Evolutionary conservation across 2,329 filamentous ascomycete genomes (phyloP).

Genomic region (Reticulascus tulasneorum): DNA sequence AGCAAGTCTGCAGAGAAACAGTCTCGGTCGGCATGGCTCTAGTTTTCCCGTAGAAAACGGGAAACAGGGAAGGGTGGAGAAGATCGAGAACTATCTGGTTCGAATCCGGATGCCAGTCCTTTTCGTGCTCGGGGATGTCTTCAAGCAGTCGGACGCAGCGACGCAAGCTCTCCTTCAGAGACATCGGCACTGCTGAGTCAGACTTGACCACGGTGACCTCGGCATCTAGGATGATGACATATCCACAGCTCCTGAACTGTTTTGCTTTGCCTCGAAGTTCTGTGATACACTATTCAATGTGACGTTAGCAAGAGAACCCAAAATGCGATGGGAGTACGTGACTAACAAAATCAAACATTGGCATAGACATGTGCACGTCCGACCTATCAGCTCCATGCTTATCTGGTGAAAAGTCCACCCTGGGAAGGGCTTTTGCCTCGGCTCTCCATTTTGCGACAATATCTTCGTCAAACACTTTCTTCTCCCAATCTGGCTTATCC

Average conservation of each 20-base stretch:
- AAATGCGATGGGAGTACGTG: neutral
- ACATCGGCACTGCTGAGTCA: slow-evolving; percentile 11
- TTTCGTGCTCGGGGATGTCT: slow-evolving; percentile 11
- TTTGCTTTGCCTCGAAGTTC: slow-evolving; percentile 45
- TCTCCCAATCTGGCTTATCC: slow-evolving; percentile 21
- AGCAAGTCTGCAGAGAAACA: too few relatives aligned
- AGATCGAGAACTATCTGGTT: slow-evolving; percentile 48
- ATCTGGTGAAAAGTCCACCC: neutral
- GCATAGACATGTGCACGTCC: neutral
- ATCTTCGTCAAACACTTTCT: slow-evolving; percentile 17
- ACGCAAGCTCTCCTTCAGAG: slow-evolving; percentile 9
- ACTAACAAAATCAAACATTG: neutral
- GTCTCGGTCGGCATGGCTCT: too few relatives aligned
- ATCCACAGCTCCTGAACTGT: slow-evolving; percentile 29
- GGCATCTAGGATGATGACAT: slow-evolving; percentile 27
- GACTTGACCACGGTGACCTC: slow-evolving; percentile 18
- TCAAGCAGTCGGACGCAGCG: slow-evolving; percentile 14
- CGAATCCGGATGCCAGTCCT: slow-evolving; percentile 53
- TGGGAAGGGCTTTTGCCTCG: slow-evolving; percentile 10
- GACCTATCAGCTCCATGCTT: neutral
- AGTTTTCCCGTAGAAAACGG: neutral
- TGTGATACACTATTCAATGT: slow-evolving; percentile 11
- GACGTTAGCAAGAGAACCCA: neutral
- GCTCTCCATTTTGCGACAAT: slow-evolving; percentile 15
- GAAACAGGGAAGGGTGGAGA: slow-evolving; percentile 44